Evolutionary conservation across 768 basidiomycete species (phyloP).

Genomic region (Sporobolomyces roseus): DNA sequence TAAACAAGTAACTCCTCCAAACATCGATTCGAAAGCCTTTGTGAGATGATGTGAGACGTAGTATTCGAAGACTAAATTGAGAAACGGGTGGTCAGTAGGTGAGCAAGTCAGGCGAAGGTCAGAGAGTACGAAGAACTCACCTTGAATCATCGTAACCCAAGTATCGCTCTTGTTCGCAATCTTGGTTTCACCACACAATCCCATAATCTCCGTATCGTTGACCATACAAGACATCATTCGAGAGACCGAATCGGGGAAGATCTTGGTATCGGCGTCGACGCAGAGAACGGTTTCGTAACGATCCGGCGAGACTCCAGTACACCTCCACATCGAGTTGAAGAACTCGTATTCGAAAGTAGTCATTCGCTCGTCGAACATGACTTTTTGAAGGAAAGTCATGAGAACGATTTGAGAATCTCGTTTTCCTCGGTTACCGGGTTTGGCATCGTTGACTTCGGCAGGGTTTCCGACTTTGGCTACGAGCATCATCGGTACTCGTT

Average conservation of each 20-base stretch:
- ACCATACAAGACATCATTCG: conserved; percentile 97
- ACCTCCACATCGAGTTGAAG: conserved; percentile 96
- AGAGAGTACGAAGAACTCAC: conserved; percentile 57
- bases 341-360: conserved; percentile 99
- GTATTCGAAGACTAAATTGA: conserved; percentile 85
- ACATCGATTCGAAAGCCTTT: conserved; percentile 99
- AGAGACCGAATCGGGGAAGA: conserved; percentile 96
- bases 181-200: conserved; percentile 98
- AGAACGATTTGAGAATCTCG: conserved; percentile 96
- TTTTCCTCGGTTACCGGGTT: conserved; percentile 97
- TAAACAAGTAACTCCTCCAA: conserved; percentile 97
- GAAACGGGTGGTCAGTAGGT: neutral
- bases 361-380: conserved; percentile 99
- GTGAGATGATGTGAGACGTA: conserved; percentile 99
- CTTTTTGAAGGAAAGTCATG: conserved; percentile 97
- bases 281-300: conserved; percentile 82
- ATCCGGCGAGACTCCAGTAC: conserved; percentile 91
- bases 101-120: neutral
- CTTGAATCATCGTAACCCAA: conserved; percentile 99
- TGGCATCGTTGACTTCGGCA: conserved; percentile 76
- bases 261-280: conserved; percentile 57
- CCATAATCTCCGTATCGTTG: conserved; percentile 96
- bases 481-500: conserved; percentile 89
- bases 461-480: conserved; percentile 96
- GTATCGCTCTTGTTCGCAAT: conserved; percentile 98